phyloP scores from a whole-genome alignment of 495 filamentous ascomycete genomes.

The Neurospora sp. region DNA sequence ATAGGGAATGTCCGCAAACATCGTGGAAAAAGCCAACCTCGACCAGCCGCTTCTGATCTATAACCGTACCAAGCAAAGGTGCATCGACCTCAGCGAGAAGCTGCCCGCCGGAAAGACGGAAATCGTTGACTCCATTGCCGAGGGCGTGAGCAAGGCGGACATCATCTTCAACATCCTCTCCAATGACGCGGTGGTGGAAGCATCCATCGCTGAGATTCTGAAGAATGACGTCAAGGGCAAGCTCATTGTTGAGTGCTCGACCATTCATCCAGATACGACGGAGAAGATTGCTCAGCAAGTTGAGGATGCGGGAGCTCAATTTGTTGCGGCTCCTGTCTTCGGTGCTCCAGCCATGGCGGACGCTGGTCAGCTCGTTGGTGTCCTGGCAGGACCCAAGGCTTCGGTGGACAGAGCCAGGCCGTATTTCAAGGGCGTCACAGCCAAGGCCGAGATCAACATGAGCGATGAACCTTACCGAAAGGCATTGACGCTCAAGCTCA shows the following conservation, averaged over 20 bases:
- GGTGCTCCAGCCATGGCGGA: constrained; percentile 74
- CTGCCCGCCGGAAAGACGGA: constrained; percentile 48
- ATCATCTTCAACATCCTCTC: constrained; percentile 78
- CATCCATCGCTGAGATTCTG: constrained; percentile 43
- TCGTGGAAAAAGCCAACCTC: constrained; percentile 65
- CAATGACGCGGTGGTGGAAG: constrained; percentile 61
- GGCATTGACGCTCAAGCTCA: constrained; percentile 61
- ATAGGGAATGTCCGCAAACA: constrained; percentile 79
- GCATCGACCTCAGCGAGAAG: constrained; percentile 42
- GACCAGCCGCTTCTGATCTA: constrained; percentile 60
- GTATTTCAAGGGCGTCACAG: constrained; percentile 71
- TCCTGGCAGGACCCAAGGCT: constrained; percentile 57
- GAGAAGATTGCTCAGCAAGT: constrained; percentile 47
- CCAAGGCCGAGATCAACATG: constrained; percentile 61
- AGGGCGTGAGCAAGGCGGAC: constrained; percentile 56
- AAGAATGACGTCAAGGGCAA: constrained; percentile 51
- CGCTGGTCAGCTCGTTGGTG: constrained; percentile 60
- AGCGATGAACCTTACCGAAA: constrained; percentile 47
- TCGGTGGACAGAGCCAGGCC: constrained; percentile 56
- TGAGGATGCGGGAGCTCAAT: constrained; percentile 49
- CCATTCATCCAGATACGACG: constrained; percentile 77
- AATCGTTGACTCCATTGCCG: constrained; percentile 50
- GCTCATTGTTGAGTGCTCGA: constrained; percentile 77
- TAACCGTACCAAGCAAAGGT: constrained; percentile 62
- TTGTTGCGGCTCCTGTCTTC: constrained; percentile 75